Percentiles rank a stretch among this genome's conserved stretches.
Evolutionary conservation across 768 basidiomycete genomes (phyloP).

Genomic region (Kwoniella sp.): DNA sequence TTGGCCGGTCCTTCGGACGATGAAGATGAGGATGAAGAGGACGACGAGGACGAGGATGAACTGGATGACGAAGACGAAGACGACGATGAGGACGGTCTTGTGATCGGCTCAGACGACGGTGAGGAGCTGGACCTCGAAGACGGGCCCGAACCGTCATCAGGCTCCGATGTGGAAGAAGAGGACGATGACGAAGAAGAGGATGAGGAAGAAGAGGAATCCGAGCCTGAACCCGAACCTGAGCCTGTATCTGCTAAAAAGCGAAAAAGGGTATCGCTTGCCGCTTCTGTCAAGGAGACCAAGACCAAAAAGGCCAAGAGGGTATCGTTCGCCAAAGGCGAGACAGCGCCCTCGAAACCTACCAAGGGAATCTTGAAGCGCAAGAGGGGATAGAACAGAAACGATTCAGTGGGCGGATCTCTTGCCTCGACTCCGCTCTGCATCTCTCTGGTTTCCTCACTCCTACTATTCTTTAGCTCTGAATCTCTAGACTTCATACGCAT

Average conservation of each 20-base stretch:
- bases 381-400: constrained; percentile 11
- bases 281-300: constrained; percentile 6
- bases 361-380: constrained; percentile 26
- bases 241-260: constrained; percentile 38
- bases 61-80: constrained; percentile 45
- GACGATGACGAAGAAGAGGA: constrained; percentile 48
- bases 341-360: constrained; percentile 3
- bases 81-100: constrained; percentile 36
- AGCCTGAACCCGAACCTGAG: constrained; percentile 27
- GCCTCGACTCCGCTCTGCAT: too few relatives aligned
- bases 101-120: constrained; percentile 33
- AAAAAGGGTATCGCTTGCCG: constrained; percentile 31
- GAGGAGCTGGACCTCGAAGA: constrained; percentile 42
- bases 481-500: too few relatives aligned
- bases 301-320: constrained; percentile 39
- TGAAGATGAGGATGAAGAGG: constrained; percentile 55
- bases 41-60: constrained; percentile 55
- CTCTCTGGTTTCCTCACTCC: too few relatives aligned
- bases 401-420: too few relatives aligned
- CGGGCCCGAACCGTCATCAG: constrained; percentile 54
- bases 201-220: constrained; percentile 58
- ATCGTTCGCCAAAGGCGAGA: constrained; percentile 34
- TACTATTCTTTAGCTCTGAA: too few relatives aligned
- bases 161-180: constrained; percentile 59
- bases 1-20: constrained; percentile 55